Base-by-base conservation (phyloP, 352 stramenopile genomes). In the Globisporangium barbulae region DNA sequence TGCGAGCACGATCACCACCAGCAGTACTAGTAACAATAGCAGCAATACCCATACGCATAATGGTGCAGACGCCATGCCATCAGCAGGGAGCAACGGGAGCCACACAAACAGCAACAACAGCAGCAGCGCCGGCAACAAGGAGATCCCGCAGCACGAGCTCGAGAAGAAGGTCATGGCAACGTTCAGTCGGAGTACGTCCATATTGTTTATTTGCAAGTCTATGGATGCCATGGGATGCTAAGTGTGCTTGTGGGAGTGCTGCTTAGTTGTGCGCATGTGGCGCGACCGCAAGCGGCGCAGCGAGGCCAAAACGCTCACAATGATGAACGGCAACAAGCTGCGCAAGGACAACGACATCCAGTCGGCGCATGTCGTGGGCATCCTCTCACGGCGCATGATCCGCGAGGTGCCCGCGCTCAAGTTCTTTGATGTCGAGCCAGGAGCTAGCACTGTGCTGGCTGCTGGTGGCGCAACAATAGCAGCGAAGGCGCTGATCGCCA, bases 351-450 rank as follows among this genome's bases (percentile, higher is more conserved):
- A 89, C 21, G 67, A 72, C 33, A 76, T 81, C 1, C 73, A 90
- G 53, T 85, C 83, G 30, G 79, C 75, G 5, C 88, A 86, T 64
- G 78, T 93, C 35, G 81, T 89, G 9, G 82, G 81, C 21, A 91
- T 93, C 45, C 63, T 93, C 66, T 90, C 82, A 61, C 78, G 78
- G 9, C 74, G 81, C n/a, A 69, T 91, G 61, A 87, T 91, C 48
- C 74, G 81, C 28, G 78, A 91, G 33, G 81, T 93, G 19, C 85
- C 81, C 0, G 85, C 85, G 5, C 70, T 93, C 25, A 88, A 90
- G 48, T 93, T 91, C 71, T 93, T 93, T 54, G 79, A 90, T 59
- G 80, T 88, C 59, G 65, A 77, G 19, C 48, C 45, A 7, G 64
- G 74, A 13, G 49, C 15, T 13, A 73, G 25, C 21, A 30, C 1